phyloP scores from a whole-genome alignment of 352 stramenopile genomes.

The Pythium apleroticum region DNA sequence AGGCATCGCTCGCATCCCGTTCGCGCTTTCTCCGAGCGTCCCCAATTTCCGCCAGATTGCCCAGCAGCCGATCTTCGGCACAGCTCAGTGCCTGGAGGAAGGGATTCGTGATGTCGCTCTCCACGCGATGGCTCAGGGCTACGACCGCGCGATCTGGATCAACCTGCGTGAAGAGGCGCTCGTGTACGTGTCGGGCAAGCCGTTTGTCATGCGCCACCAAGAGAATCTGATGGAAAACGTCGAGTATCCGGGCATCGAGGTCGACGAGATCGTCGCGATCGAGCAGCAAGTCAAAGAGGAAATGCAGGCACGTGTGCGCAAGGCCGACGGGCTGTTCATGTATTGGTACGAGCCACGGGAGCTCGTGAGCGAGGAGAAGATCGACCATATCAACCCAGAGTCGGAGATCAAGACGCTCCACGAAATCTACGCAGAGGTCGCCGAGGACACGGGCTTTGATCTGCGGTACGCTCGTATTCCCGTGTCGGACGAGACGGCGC shows the following conservation, averaged over 20 bases:
- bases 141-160: slow-evolving; percentile 85
- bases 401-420: slow-evolving; percentile 73
- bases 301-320: slow-evolving; percentile 69
- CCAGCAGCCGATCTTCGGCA: slow-evolving; percentile 84
- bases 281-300: slow-evolving; percentile 86
- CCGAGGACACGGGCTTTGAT: slow-evolving; percentile 49
- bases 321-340: slow-evolving; percentile 79
- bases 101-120: slow-evolving; percentile 70
- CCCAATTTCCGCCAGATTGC: slow-evolving; percentile 86
- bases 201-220: slow-evolving; percentile 83
- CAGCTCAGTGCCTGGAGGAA: slow-evolving; percentile 72
- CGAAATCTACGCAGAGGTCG: slow-evolving; percentile 69
- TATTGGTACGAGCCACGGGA: slow-evolving; percentile 81
- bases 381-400: slow-evolving; percentile 76
- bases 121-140: slow-evolving; percentile 44
- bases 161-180: slow-evolving; percentile 91
- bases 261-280: slow-evolving; percentile 85
- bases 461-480: slow-evolving; percentile 82
- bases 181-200: slow-evolving; percentile 85
- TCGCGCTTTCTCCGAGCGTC: slow-evolving; percentile 62
- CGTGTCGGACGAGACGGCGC: slow-evolving; percentile 89
- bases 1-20: slow-evolving; percentile 66
- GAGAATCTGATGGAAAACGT: slow-evolving; percentile 86
- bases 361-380: slow-evolving; percentile 80
- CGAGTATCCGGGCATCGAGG: slow-evolving; percentile 88